A percentile compares a stretch with the other conserved stretches of the same genome.
These are phyloP conservation scores for Paraphaeosphaeria minitans DNA, from an alignment of 2,329 filamentous ascomycete species.

Conservation along the genomic window DNA sequence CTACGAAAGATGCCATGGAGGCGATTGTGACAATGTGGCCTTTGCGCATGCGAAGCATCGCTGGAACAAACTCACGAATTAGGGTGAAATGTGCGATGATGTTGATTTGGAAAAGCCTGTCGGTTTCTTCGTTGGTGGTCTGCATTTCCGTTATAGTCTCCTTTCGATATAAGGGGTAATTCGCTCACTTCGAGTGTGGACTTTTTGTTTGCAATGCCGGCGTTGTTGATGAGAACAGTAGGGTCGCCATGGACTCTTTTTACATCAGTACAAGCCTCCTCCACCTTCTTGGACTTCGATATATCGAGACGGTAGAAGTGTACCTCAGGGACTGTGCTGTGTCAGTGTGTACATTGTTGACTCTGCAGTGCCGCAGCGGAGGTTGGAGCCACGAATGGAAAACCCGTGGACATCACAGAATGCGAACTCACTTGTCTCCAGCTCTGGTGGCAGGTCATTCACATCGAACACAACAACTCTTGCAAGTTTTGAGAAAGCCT, in stretches of 20 bases:
- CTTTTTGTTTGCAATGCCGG: slow-evolving; percentile 31
- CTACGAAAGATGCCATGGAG: slow-evolving; percentile 36
- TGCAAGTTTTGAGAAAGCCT: slow-evolving; percentile 26
- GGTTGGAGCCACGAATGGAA: no score
- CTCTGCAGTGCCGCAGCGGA: background rate
- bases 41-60: slow-evolving; percentile 35
- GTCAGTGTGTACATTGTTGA: background rate
- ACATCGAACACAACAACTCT: slow-evolving; percentile 34
- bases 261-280: slow-evolving; percentile 27
- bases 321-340: slow-evolving; percentile 23
- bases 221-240: slow-evolving; percentile 41
- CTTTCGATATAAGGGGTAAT: background rate
- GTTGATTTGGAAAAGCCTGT: slow-evolving; percentile 38
- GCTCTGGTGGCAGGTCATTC: slow-evolving; percentile 26
- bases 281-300: slow-evolving; percentile 22
- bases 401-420: no score
- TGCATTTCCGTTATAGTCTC: slow-evolving; percentile 13
- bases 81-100: slow-evolving; percentile 35
- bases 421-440: slow-evolving; percentile 23
- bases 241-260: slow-evolving; percentile 27
- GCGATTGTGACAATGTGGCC: slow-evolving; percentile 39
- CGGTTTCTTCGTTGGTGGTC: slow-evolving; percentile 31
- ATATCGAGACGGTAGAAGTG: slow-evolving; percentile 36
- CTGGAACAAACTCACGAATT: slow-evolving; percentile 37
- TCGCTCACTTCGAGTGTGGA: slow-evolving; percentile 26